Conservation (phyloP, 805 yeast genomes). For the Saccharomycopsis selenospora region DNA sequence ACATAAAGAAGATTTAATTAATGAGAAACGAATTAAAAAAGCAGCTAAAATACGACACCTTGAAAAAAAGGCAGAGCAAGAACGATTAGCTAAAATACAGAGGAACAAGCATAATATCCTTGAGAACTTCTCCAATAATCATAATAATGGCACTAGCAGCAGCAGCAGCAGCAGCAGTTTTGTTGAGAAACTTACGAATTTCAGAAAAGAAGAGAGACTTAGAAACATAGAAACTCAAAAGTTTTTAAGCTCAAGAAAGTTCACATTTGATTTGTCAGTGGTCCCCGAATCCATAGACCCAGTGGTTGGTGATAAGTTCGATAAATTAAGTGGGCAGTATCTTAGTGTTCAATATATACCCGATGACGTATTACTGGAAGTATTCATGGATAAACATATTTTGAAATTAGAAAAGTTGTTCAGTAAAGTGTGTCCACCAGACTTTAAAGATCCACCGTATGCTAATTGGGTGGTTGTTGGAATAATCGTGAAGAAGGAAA, state of each 20-base stretch:
- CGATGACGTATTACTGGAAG: constrained; percentile 27
- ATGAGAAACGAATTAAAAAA: not conserved
- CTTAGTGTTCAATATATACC: constrained; percentile 43
- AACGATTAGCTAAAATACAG: not conserved
- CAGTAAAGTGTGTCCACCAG: constrained; percentile 63
- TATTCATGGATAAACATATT: constrained; percentile 44
- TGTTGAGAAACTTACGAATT: constrained; percentile 8
- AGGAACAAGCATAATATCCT: constrained; percentile 1
- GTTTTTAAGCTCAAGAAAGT: constrained; percentile 15
- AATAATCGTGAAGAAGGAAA: constrained; percentile 50
- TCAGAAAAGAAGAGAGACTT: constrained; percentile 7
- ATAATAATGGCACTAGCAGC: not conserved
- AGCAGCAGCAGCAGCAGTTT: constrained; percentile 3
- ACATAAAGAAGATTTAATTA: not conserved
- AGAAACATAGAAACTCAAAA: not conserved
- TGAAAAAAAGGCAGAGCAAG: not conserved
- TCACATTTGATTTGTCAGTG: constrained; percentile 14
- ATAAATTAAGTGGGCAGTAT: constrained; percentile 37
- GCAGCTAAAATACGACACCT: not conserved
- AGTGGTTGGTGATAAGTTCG: constrained; percentile 36
- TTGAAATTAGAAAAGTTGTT: constrained; percentile 51
- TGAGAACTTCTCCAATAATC: not conserved
- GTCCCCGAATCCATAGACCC: constrained; percentile 22
- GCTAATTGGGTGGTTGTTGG: constrained; percentile 81
- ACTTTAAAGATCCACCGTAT: constrained; percentile 59